Evolutionary conservation across 2,329 filamentous ascomycete species (phyloP).

Genomic region (Fusarium begoniae): DNA sequence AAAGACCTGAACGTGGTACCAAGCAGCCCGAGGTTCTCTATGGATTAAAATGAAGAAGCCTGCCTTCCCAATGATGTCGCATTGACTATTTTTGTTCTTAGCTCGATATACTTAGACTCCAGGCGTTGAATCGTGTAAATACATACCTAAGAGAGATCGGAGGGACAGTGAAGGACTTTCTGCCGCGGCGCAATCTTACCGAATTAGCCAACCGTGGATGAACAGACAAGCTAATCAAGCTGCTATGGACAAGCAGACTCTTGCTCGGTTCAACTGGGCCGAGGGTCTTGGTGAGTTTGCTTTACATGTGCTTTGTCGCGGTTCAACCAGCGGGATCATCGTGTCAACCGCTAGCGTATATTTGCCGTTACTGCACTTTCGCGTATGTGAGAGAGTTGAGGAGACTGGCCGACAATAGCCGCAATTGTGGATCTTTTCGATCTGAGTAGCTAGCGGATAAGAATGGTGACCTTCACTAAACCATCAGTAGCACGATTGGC

Average conservation of each 20-base stretch:
- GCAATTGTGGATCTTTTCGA: neutral
- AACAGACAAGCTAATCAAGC: neutral
- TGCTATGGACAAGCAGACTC: neutral
- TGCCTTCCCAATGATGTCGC: neutral
- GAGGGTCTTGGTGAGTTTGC: neutral
- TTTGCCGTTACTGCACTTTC: neutral
- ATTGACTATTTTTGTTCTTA: neutral
- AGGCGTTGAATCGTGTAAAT: neutral
- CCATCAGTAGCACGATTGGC: neutral
- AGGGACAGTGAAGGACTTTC: neutral
- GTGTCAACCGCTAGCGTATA: neutral
- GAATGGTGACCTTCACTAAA: rapidly evolving
- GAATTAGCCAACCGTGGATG: neutral
- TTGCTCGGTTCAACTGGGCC: neutral
- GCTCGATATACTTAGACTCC: neutral
- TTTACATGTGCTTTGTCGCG: neutral
- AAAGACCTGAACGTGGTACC: rapidly evolving
- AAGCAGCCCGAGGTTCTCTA: neutral
- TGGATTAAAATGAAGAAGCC: neutral
- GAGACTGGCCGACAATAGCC: neutral
- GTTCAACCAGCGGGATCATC: neutral
- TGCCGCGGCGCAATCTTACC: neutral
- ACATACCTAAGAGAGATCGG: neutral
- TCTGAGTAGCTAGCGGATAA: neutral
- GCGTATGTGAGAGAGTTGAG: neutral